A percentile compares a stretch with the other conserved stretches of the same genome.
Evolutionary conservation across 2,329 filamentous ascomycete genomes (phyloP).

Genomic region (Nemania abortiva): DNA sequence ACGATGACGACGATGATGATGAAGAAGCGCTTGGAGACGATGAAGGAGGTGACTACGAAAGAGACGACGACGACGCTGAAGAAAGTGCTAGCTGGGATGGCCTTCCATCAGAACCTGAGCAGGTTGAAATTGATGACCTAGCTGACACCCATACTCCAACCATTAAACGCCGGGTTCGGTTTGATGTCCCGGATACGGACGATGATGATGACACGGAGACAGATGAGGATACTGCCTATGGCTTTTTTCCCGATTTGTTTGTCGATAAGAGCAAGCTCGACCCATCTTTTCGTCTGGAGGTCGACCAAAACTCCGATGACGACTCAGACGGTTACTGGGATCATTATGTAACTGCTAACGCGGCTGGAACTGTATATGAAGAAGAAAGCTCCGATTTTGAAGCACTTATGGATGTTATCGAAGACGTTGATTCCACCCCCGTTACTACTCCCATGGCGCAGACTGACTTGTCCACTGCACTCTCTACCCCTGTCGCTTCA

Average conservation of each 20-base stretch:
- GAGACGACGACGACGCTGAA: constrained; percentile 50
- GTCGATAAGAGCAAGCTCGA: constrained; percentile 80
- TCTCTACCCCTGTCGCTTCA: constrained; percentile 51
- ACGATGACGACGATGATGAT: constrained; percentile 54
- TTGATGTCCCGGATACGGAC: constrained; percentile 76
- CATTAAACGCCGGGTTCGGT: constrained; percentile 77
- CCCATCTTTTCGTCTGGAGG: constrained; percentile 77
- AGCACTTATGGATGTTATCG: constrained; percentile 53
- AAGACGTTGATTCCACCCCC: constrained; percentile 57
- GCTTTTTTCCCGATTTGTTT: constrained; percentile 82
- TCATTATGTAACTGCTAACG: constrained; percentile 57
- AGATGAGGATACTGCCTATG: constrained; percentile 69
- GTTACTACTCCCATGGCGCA: constrained; percentile 57
- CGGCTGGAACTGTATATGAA: constrained; percentile 47
- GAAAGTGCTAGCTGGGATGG: constrained; percentile 68
- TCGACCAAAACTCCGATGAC: constrained; percentile 71
- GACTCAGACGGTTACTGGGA: constrained; percentile 72
- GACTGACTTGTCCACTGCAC: constrained; percentile 50
- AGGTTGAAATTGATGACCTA: constrained; percentile 58
- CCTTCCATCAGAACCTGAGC: constrained; percentile 61
- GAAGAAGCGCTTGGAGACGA: constrained; percentile 56
- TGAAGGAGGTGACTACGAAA: constrained; percentile 42
- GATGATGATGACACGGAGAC: constrained; percentile 75
- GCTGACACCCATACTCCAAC: constrained; percentile 46
- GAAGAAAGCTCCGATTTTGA: constrained; percentile 58